These are phyloP conservation scores for Clonostachys rhizophaga DNA, from an alignment of 2,329 filamentous ascomycete genomes.

Conservation along the genomic window DNA sequence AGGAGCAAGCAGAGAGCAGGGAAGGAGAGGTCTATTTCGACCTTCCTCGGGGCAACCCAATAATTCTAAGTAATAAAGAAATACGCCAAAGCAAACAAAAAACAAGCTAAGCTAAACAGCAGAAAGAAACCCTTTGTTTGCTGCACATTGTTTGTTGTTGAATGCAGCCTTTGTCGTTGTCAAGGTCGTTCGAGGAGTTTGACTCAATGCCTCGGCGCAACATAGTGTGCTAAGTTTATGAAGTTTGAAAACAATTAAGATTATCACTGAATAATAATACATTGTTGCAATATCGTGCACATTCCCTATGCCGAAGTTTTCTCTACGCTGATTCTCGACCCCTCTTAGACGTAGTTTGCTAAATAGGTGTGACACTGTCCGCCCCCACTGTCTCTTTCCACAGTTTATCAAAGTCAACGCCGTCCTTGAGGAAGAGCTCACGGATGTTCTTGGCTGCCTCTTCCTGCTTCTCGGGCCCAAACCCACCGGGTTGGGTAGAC, in stretches of 20 bases:
- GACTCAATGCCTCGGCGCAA: not conserved
- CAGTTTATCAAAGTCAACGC: conserved; percentile 78
- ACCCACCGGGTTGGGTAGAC: conserved; percentile 72
- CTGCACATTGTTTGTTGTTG: too few relatives aligned
- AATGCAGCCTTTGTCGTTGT: too few relatives aligned
- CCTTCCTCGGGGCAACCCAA: too few relatives aligned
- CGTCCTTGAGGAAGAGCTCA: conserved; percentile 67
- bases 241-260: not conserved
- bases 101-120: too few relatives aligned
- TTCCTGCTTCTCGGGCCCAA: conserved; percentile 69
- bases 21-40: too few relatives aligned
- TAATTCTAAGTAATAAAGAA: too few relatives aligned
- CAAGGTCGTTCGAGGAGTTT: too few relatives aligned
- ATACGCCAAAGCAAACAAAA: too few relatives aligned
- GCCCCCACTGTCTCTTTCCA: conserved; percentile 61
- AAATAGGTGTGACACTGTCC: conserved; percentile 1
- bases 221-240: not conserved
- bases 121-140: too few relatives aligned
- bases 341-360: not conserved
- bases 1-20: not conserved
- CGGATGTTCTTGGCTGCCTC: conserved; percentile 70
- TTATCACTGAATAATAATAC: not conserved
- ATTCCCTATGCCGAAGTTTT: too few relatives aligned
- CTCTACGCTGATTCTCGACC: too few relatives aligned
- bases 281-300: not conserved